Evolutionary conservation across 2,329 filamentous ascomycete species (phyloP), one percentile per base, ranked within the genome.

Genomic region (Arthrobotrys iridis): DNA sequence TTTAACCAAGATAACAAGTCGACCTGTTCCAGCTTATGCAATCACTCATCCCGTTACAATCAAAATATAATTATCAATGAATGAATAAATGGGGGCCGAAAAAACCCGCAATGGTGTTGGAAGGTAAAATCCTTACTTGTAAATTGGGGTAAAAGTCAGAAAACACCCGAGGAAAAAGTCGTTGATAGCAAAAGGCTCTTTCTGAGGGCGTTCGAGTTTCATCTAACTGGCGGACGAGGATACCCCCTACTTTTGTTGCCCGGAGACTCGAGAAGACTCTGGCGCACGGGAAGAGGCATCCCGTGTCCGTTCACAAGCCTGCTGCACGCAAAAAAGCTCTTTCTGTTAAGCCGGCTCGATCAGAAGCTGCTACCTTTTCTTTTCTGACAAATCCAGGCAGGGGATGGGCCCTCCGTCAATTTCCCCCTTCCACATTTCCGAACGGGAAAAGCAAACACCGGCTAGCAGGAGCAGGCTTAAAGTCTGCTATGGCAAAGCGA

Each of bases 361-460:
- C 70, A 74, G 70, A 74, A 74, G 70, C 70, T 62, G 52, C 43
- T 52, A 41, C 48, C 50, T 45, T 50, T 64, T 65, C 41, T 66
- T 74, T 67, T 74, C 70, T 62, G 45, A 62, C 68, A 66, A 46
- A 57, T 28, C 55, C 65, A 58, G 62, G 70, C 70, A 74, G 62
- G 70, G 70, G 62, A 67, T 67, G 43, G 60, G 62, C 46, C 55
- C 70, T 74, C 70, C 70, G 57, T 67, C 62, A 74, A 67, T 74
- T 74, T 67, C 70, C 70, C 70, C 70, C 70, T 74, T 74, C 70
- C 70, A 74, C 70, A 74, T 74, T 74, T 74, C 70, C 70, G 70
- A 74, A 66, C 10, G n/a, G 24, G 45, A 74, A 67, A 74, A 73
- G 68, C 68, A 73, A 73, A 66, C 58, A 58, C 41, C 43, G 41